A percentile compares a stretch with the other conserved stretches of the same genome.
These are phyloP conservation scores for Penicillium tannophilum DNA, from an alignment of 495 filamentous ascomycete species.

Conservation along the genomic window DNA sequence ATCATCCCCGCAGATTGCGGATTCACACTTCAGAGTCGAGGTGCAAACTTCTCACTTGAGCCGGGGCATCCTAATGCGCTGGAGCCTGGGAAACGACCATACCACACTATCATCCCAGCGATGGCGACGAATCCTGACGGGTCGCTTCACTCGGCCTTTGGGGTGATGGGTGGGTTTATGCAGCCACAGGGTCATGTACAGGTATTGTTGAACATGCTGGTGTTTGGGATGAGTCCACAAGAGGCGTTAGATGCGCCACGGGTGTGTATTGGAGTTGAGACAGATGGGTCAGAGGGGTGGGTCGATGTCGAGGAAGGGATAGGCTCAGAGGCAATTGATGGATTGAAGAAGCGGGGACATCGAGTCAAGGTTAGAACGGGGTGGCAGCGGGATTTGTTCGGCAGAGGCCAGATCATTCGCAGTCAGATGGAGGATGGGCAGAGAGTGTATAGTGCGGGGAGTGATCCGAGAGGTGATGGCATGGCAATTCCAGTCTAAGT, in stretches of 20 bases:
- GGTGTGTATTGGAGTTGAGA: background rate
- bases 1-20: constrained; percentile 7
- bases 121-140: constrained; percentile 1
- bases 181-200: constrained; percentile 9
- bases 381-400: constrained; percentile 2
- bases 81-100: constrained; percentile 1
- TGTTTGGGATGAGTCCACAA: constrained; percentile 1
- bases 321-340: background rate
- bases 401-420: constrained; percentile 7
- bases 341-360: background rate
- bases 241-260: constrained; percentile 4
- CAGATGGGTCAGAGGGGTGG: background rate
- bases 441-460: background rate
- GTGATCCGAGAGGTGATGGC: constrained; percentile 5
- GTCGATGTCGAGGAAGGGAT: constrained; percentile 6
- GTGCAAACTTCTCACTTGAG: constrained; percentile 2
- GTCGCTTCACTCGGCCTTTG: background rate
- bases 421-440: background rate
- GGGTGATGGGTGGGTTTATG: constrained; percentile 10
- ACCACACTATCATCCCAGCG: constrained; percentile 4
- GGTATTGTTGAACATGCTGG: constrained; percentile 4
- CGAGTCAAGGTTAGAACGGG: background rate
- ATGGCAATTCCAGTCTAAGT: background rate
- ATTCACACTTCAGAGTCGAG: constrained; percentile 3
- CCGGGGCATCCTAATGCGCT: constrained; percentile 1